Percentiles rank a stretch among this genome's conserved stretches.
Conservation (phyloP, 768 basidiomycete species). For the Russula vinacea region DNA sequence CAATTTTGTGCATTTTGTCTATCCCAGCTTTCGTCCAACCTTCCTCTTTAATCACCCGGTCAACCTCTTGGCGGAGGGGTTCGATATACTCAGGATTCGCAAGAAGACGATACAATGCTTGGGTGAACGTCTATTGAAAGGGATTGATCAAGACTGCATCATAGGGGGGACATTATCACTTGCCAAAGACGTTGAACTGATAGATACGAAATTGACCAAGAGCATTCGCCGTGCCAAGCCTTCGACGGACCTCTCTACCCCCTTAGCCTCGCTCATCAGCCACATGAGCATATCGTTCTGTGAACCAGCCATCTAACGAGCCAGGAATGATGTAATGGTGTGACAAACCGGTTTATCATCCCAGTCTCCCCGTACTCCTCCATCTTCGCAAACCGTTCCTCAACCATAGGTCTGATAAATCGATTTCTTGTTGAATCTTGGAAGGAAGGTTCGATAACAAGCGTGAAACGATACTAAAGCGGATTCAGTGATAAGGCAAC, state of each 20-base stretch:
- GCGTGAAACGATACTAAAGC: neutral
- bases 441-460: conserved; percentile 1
- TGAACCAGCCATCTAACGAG: conserved; percentile 5
- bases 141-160: neutral
- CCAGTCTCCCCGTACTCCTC: neutral
- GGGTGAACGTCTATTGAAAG: conserved; percentile 4
- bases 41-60: conserved; percentile 20
- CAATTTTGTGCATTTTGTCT: conserved; percentile 35
- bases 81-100: conserved; percentile 31
- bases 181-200: conserved; percentile 40
- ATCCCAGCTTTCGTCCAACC: conserved; percentile 16
- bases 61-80: conserved; percentile 32
- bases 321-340: neutral
- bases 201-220: conserved; percentile 40
- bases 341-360: neutral
- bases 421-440: neutral
- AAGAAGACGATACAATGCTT: conserved; percentile 30
- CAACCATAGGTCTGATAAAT: conserved; percentile 9
- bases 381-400: conserved; percentile 10
- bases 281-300: conserved; percentile 44
- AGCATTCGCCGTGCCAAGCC: conserved; percentile 37
- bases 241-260: conserved; percentile 35
- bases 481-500: neutral
- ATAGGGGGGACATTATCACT: neutral
- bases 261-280: conserved; percentile 40